phyloP scores from a whole-genome alignment of 495 filamentous ascomycete genomes.

The Penicillium goetzii region DNA sequence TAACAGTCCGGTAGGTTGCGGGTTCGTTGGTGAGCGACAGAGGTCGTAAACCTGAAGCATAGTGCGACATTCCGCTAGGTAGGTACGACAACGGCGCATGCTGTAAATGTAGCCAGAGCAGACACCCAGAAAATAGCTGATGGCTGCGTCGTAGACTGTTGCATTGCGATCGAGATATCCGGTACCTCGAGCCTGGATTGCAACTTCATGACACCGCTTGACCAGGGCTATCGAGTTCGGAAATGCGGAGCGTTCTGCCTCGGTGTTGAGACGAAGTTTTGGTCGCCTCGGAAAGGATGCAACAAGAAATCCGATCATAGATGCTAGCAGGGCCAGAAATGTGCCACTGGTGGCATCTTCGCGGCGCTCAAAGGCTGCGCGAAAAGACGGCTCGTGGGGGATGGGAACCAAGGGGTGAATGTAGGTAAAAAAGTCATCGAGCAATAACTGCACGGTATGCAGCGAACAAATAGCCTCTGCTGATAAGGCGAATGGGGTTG shows the following conservation, averaged over 20 bases:
- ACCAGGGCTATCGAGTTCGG: constrained; percentile 74
- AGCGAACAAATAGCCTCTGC: constrained; percentile 78
- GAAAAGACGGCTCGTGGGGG: constrained; percentile 85
- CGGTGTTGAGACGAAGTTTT: constrained; percentile 67
- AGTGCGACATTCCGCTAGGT: constrained; percentile 72
- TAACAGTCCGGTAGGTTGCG: constrained; percentile 13
- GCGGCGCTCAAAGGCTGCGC: constrained; percentile 67
- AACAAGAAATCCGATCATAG: constrained; percentile 77
- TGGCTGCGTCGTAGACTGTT: constrained; percentile 78
- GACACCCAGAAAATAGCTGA: constrained; percentile 80
- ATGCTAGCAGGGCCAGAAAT: constrained; percentile 77
- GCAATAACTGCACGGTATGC: constrained; percentile 64
- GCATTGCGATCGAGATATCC: constrained; percentile 68
- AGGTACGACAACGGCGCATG: constrained; percentile 66
- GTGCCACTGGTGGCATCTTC: constrained; percentile 69
- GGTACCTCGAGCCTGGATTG: constrained; percentile 69
- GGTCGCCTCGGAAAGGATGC: constrained; percentile 83
- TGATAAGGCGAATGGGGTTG: constrained; percentile 39
- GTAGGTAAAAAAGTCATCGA: constrained; percentile 90
- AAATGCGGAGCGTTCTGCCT: constrained; percentile 47
- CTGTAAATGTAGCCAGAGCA: constrained; percentile 72
- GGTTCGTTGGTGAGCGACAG: constrained; percentile 51
- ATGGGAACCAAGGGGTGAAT: constrained; percentile 86
- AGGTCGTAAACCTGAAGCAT: constrained; percentile 71
- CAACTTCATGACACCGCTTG: constrained; percentile 72